phyloP scores from a whole-genome alignment of 1,139 yeast genomes.

The Nadsonia starkeyi-henricii region DNA sequence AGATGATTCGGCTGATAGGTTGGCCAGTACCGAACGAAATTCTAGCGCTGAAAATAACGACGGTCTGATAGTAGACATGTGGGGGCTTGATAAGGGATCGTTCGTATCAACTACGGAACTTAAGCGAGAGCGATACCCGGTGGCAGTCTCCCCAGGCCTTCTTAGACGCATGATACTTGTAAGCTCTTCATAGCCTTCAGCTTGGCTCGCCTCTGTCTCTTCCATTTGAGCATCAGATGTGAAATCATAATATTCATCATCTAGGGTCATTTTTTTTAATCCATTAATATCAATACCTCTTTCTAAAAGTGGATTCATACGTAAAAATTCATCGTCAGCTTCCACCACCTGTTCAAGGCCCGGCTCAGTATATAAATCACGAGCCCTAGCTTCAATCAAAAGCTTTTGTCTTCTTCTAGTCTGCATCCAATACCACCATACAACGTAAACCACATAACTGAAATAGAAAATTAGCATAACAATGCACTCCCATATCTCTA shows the following conservation, averaged over 20 bases:
- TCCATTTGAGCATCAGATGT: conserved; percentile 2
- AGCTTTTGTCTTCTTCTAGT: conserved; percentile 13
- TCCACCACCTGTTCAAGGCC: conserved; percentile 13
- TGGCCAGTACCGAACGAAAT: conserved; percentile 20
- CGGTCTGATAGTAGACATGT: conserved; percentile 25
- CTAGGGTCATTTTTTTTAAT: conserved; percentile 6
- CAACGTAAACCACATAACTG: conserved; percentile 38
- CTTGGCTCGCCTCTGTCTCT: conserved; percentile 13
- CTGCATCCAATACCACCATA: conserved; percentile 29
- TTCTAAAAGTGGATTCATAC: conserved; percentile 8
- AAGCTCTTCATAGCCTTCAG: conserved; percentile 17
- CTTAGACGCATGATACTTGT: conserved; percentile 18
- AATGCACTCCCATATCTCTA: conserved; percentile 34
- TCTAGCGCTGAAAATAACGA: conserved; percentile 33
- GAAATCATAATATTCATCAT: background rate
- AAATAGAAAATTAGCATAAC: conserved; percentile 38
- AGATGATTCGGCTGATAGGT: background rate
- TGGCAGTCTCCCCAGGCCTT: conserved; percentile 6
- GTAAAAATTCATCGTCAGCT: conserved; percentile 12
- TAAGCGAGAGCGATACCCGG: conserved; percentile 2
- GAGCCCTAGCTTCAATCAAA: conserved; percentile 16
- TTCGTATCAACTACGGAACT: conserved; percentile 5
- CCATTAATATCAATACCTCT: conserved; percentile 13
- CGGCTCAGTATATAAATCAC: conserved; percentile 19
- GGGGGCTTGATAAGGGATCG: conserved; percentile 1